phyloP scores from a whole-genome alignment of 2,329 filamentous ascomycete genomes.

The Botrytis byssoidea region DNA sequence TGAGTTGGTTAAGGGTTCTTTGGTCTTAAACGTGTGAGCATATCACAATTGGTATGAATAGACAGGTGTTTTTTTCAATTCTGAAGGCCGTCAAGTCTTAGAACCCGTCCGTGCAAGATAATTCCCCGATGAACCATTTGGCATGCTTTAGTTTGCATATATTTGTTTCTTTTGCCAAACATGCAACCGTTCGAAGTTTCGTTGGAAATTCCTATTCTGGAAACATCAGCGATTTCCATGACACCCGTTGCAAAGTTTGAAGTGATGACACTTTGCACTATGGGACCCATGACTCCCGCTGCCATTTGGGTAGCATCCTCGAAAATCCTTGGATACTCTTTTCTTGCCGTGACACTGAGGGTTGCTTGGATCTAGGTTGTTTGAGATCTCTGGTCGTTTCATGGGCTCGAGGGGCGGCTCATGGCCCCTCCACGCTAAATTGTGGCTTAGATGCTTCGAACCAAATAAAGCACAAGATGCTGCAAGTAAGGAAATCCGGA shows the following conservation, averaged over 20 bases:
- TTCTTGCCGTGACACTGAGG: conserved; percentile 10
- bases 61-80: background rate
- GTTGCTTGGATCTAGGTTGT: conserved; percentile 17
- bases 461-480: conserved; percentile 16
- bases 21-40: background rate
- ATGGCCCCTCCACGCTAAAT: conserved; percentile 4
- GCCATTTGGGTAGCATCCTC: conserved; percentile 18
- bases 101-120: background rate
- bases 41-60: background rate
- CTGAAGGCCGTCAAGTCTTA: background rate
- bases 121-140: conserved; percentile 12
- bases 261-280: conserved; percentile 21
- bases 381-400: conserved; percentile 18
- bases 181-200: conserved; percentile 15
- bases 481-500: conserved; percentile 16
- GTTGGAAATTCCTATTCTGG: conserved; percentile 11
- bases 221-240: conserved; percentile 19
- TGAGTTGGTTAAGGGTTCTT: background rate
- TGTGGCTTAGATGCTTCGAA: conserved; percentile 13
- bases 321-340: background rate
- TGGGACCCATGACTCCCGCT: conserved; percentile 13
- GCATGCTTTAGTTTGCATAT: background rate
- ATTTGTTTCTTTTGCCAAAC: conserved; percentile 4
- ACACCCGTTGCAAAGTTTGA: conserved; percentile 19
- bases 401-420: conserved; percentile 10